Conservation (phyloP, 257 asterid species). For the Scutellaria baicalensis region DNA sequence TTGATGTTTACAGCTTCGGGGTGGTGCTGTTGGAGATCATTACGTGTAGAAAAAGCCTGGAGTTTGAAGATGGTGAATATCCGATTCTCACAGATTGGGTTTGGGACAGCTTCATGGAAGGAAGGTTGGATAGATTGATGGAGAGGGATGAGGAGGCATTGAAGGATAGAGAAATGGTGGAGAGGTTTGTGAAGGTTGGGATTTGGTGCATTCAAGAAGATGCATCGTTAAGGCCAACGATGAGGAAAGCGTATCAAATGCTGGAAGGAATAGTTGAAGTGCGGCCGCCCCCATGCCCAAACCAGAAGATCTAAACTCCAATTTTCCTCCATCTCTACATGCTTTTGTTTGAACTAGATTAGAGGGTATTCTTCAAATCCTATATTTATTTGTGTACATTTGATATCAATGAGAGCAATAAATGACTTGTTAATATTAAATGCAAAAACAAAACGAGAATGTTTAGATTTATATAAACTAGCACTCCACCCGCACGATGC, state of each 20-base stretch:
- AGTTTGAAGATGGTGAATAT: conserved; percentile 14
- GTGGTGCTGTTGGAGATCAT: conserved; percentile 47
- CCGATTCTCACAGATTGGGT: conserved; percentile 37
- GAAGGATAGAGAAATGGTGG: conserved; percentile 20
- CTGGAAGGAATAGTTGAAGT: conserved; percentile 56
- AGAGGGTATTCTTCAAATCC: too few relatives aligned
- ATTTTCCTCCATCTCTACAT: conserved; percentile 2
- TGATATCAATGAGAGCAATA: too few relatives aligned
- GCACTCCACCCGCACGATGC: too few relatives aligned
- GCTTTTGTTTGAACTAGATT: not conserved
- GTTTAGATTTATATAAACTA: too few relatives aligned
- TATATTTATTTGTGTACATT: too few relatives aligned
- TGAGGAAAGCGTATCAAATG: conserved; percentile 44
- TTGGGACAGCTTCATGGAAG: conserved; percentile 36
- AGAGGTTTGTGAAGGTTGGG: conserved; percentile 45
- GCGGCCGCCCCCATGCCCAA: conserved; percentile 34
- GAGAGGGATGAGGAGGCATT: conserved; percentile 33
- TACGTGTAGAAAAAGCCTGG: conserved; percentile 26
- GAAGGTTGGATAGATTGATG: conserved; percentile 27
- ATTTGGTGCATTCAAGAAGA: conserved; percentile 71
- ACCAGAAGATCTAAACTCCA: too few relatives aligned
- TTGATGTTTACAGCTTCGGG: conserved; percentile 59
- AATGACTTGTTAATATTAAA: too few relatives aligned
- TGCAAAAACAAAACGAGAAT: too few relatives aligned
- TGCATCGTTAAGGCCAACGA: conserved; percentile 44